Evolutionary conservation across 2,329 filamentous ascomycete species (phyloP).

Genomic region (Aspergillus floridensis): DNA sequence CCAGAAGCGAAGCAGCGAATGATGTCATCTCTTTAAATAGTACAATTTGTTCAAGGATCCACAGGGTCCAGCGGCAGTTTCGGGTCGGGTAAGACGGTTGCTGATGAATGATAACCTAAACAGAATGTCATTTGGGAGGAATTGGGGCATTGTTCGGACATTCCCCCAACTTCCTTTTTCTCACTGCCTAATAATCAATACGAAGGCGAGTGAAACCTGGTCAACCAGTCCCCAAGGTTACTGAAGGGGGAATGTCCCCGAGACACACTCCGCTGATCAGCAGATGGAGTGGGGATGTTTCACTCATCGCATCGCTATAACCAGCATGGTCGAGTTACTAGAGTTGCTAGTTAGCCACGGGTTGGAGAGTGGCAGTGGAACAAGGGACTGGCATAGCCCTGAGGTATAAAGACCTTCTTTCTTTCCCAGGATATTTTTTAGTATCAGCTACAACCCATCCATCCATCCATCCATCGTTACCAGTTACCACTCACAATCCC

Average conservation of each 20-base stretch:
- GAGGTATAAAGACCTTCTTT: background rate
- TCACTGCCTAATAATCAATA: background rate
- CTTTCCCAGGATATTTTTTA: background rate
- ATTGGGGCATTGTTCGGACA: too few species aligned
- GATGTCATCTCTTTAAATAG: background rate
- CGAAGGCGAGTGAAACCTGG: background rate
- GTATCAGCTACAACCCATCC: background rate
- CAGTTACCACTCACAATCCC: background rate
- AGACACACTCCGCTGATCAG: background rate
- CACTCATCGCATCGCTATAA: background rate
- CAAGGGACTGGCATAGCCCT: background rate
- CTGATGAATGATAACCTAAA: background rate
- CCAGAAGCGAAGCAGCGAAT: background rate
- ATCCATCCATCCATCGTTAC: background rate
- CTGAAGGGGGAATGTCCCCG: background rate
- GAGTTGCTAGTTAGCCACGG: too few species aligned
- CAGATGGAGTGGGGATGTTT: background rate
- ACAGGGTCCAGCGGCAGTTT: background rate
- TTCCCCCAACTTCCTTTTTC: background rate
- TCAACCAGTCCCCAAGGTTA: background rate
- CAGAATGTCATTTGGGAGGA: background rate
- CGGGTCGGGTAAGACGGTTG: background rate
- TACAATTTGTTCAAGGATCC: background rate
- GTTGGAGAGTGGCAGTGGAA: too few species aligned
- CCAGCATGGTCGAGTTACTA: too few species aligned